These are phyloP conservation scores for Quercus berberidifolia DNA, from an alignment of 306 rosid species.

Conservation along the genomic window DNA sequence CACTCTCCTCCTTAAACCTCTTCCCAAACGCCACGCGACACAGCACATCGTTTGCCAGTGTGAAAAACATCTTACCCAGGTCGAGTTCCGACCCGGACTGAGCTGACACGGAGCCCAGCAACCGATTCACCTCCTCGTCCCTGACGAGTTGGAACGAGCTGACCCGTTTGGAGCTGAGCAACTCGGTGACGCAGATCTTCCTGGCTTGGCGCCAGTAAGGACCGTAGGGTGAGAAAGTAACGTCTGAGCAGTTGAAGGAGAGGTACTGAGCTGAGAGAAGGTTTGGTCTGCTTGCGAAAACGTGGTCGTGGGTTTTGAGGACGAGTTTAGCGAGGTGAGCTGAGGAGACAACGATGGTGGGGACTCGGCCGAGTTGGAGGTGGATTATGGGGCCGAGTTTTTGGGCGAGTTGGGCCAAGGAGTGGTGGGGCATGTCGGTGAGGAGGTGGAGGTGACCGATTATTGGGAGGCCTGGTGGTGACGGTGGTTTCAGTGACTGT, in stretches of 20 bases:
- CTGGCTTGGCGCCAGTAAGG: conserved; percentile 43
- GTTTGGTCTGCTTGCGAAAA: conserved; percentile 34
- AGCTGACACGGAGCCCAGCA: conserved; percentile 6
- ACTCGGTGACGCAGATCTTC: conserved; percentile 34
- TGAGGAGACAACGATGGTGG: conserved; percentile 31
- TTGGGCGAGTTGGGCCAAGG: conserved; percentile 13
- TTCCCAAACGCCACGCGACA: conserved; percentile 37
- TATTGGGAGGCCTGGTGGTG: conserved; percentile 29
- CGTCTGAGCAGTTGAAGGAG: conserved; percentile 41
- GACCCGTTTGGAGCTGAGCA: conserved; percentile 32
- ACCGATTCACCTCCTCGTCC: conserved; percentile 24
- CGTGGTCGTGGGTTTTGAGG: conserved; percentile 38
- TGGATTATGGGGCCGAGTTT: conserved; percentile 35
- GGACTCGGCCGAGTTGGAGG: conserved; percentile 38
- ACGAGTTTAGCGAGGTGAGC: conserved; percentile 26
- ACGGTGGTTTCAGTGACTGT: conserved; percentile 21
- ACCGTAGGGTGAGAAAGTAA: conserved; percentile 40
- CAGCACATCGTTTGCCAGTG: conserved; percentile 29
- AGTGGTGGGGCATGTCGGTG: conserved; percentile 23
- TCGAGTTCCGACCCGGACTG: conserved; percentile 5
- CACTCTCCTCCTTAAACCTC: conserved; percentile 17
- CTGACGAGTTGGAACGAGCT: conserved; percentile 24
- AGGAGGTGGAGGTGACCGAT: conserved; percentile 43
- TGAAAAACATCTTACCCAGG: conserved; percentile 16
- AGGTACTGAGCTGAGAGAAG: conserved; percentile 36